phyloP scores from a whole-genome alignment of 2,329 filamentous ascomycete species.

The Penicillium concentricum region DNA sequence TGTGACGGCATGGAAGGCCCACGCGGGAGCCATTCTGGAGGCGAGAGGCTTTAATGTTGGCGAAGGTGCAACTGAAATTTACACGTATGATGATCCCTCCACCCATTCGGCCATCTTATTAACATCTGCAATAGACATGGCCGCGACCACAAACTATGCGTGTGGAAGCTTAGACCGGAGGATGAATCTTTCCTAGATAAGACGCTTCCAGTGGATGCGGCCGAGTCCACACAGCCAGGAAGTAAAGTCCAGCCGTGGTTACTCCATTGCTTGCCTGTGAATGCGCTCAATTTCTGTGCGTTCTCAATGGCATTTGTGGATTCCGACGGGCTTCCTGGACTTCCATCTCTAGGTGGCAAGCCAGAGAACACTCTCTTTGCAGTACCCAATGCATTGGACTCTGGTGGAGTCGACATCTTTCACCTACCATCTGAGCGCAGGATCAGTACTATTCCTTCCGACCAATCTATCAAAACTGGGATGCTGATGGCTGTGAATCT shows the following conservation, averaged over 20 bases:
- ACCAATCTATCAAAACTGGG: constrained; percentile 47
- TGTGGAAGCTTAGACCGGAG: constrained; percentile 78
- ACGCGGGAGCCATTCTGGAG: constrained; percentile 73
- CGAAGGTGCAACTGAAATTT: constrained; percentile 59
- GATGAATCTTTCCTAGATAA: constrained; percentile 57
- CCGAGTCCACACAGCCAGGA: constrained; percentile 39
- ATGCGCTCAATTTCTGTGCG: constrained; percentile 92
- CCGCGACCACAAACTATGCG: constrained; percentile 78
- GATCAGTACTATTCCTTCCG: constrained; percentile 57
- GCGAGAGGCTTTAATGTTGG: constrained; percentile 61
- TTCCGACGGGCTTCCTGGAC: constrained; percentile 13
- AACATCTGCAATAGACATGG: constrained; percentile 66
- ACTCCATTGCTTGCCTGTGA: constrained; percentile 79
- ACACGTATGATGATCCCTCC: constrained; percentile 65
- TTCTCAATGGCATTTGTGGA: constrained; percentile 34
- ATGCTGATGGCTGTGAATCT: constrained; percentile 87
- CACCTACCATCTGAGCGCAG: constrained; percentile 72
- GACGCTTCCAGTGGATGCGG: constrained; percentile 67
- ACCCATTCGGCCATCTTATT: not conserved
- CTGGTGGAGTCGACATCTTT: constrained; percentile 80
- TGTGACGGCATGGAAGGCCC: constrained; percentile 80
- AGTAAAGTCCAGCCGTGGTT: constrained; percentile 70
- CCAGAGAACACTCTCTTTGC: constrained; percentile 61
- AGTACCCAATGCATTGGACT: constrained; percentile 73
- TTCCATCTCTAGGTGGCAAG: constrained; percentile 23